Evolutionary conservation across 805 yeast genomes (phyloP).

Genomic region (Yarrowia alimentaria): DNA sequence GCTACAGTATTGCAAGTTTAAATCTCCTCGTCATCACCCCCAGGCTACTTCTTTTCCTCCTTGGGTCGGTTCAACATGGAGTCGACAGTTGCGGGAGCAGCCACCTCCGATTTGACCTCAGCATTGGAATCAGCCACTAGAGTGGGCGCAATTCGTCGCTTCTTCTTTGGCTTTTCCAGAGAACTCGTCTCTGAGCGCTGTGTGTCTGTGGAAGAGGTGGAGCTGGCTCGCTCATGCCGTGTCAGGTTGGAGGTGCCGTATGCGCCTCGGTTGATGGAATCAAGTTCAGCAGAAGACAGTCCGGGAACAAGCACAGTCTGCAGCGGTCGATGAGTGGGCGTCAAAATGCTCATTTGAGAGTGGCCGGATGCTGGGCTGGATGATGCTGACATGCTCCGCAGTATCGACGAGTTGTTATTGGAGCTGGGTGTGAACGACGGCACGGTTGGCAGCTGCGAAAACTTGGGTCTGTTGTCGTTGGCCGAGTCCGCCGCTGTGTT

Average conservation of each 20-base stretch:
- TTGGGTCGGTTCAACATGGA: constrained; percentile 4
- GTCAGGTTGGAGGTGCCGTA: constrained; percentile 26
- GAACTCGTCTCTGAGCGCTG: constrained; percentile 5
- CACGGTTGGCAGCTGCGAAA: constrained; percentile 26
- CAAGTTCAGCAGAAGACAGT: constrained; percentile 7
- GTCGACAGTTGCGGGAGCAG: constrained; percentile 1
- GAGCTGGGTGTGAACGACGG: constrained; percentile 8
- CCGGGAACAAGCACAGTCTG: constrained; percentile 7
- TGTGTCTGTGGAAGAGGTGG: constrained; percentile 22
- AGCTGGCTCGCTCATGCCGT: constrained; percentile 28
- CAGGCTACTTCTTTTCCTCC: not conserved
- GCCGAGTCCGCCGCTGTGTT: not conserved
- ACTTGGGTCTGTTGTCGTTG: constrained; percentile 19
- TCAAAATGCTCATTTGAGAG: constrained; percentile 27
- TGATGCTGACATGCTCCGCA: constrained; percentile 25
- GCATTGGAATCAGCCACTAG: constrained; percentile 33
- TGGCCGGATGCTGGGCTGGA: constrained; percentile 30
- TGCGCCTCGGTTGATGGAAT: constrained; percentile 22
- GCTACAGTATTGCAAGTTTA: too few relatives aligned
- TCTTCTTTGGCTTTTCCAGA: constrained; percentile 34
- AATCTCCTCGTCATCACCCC: too few relatives aligned
- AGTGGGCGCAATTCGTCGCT: constrained; percentile 44
- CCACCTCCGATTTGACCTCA: not conserved
- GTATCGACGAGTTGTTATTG: not conserved
- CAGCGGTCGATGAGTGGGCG: constrained; percentile 22